A percentile compares a stretch with the other conserved stretches of the same genome.
phyloP scores from a whole-genome alignment of 345 rosid genomes.

The Populus deltoides region DNA sequence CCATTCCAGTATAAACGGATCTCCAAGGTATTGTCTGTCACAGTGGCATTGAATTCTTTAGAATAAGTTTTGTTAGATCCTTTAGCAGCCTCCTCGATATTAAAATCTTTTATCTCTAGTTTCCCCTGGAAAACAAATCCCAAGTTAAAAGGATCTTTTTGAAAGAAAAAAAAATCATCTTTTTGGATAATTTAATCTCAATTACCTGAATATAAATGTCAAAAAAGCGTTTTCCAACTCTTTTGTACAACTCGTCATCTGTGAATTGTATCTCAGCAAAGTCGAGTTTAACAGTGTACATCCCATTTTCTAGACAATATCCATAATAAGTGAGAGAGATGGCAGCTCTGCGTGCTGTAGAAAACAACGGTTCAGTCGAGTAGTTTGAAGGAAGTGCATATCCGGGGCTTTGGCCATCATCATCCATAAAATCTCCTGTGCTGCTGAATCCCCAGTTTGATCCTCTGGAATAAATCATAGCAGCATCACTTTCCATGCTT shows the following conservation, averaged over 20 bases:
- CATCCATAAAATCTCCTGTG: constrained; percentile 8
- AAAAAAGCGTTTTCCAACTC: too few relatives aligned
- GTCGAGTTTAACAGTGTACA: constrained; percentile 9
- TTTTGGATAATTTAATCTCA: too few relatives aligned
- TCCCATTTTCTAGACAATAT: constrained; percentile 3
- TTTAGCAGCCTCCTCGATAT: background rate
- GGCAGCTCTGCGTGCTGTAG: background rate
- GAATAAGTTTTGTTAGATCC: background rate
- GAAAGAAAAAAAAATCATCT: too few relatives aligned
- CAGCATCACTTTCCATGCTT: background rate
- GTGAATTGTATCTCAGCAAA: constrained; percentile 6
- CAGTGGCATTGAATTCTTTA: constrained; percentile 13
- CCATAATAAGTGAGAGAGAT: background rate
- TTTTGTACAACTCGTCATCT: background rate
- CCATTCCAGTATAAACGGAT: constrained; percentile 63
- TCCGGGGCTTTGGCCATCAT: too few relatives aligned
- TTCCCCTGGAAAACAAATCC: background rate
- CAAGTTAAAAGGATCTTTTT: too few relatives aligned
- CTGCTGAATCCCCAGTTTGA: constrained; percentile 11
- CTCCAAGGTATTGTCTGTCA: constrained; percentile 45
- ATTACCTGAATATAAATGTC: constrained; percentile 8
- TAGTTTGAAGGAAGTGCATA: too few relatives aligned
- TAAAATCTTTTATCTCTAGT: background rate
- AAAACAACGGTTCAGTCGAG: background rate
- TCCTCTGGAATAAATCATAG: background rate